These are phyloP conservation scores for Fusarium palustre DNA, from an alignment of 2,329 filamentous ascomycete species.

Conservation along the genomic window DNA sequence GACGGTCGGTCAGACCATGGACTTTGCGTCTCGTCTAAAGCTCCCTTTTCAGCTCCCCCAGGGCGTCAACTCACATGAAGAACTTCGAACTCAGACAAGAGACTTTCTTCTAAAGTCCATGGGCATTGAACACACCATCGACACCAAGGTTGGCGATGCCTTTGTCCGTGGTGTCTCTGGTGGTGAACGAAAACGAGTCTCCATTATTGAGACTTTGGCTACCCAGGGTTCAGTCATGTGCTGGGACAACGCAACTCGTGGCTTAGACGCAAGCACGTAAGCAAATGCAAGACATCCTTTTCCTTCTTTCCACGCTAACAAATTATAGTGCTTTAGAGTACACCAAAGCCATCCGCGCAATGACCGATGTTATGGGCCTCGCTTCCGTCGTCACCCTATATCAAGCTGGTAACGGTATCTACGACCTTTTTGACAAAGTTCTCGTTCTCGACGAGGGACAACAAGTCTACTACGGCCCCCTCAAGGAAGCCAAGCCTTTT, in stretches of 20 bases:
- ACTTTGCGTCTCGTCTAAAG: constrained; percentile 74
- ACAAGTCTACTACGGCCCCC: constrained; percentile 73
- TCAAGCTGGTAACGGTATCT: constrained; percentile 77
- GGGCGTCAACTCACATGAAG: constrained; percentile 56
- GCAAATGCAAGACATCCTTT: constrained; percentile 14
- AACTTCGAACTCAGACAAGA: constrained; percentile 60
- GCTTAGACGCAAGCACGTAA: constrained; percentile 72
- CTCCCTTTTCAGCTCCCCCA: constrained; percentile 62
- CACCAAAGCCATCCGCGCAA: constrained; percentile 68
- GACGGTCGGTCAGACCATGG: constrained; percentile 76
- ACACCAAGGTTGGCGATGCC: constrained; percentile 76
- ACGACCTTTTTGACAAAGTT: constrained; percentile 77
- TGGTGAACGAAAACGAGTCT: constrained; percentile 76
- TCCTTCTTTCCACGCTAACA: background rate
- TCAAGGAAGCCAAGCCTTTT: constrained; percentile 68
- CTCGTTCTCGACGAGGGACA: constrained; percentile 75
- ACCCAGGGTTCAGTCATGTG: constrained; percentile 69
- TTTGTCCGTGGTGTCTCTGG: constrained; percentile 75
- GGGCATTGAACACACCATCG: constrained; percentile 68
- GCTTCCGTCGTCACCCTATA: constrained; percentile 74
- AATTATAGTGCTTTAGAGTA: constrained; percentile 65
- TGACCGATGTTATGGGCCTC: constrained; percentile 72
- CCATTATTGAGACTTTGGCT: constrained; percentile 73
- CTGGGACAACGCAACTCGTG: constrained; percentile 76
- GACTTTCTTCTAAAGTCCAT: constrained; percentile 69